phyloP scores from a whole-genome alignment of 305 asterid genomes.

The Solanum chacoense region DNA sequence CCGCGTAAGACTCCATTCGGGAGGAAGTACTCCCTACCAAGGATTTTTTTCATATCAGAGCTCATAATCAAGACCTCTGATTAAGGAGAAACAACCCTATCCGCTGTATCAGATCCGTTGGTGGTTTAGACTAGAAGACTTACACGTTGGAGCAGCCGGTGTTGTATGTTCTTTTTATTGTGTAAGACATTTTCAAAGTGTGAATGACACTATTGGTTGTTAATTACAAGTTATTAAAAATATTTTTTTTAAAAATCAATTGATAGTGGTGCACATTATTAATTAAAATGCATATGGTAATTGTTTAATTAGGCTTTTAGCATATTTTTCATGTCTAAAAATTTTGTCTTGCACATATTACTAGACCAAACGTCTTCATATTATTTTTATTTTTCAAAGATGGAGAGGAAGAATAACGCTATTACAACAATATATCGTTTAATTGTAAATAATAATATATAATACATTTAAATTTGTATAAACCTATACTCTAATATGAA shows the following conservation, averaged over 20 bases:
- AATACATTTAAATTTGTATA: no score
- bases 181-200: background rate
- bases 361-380: background rate
- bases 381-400: background rate
- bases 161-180: background rate
- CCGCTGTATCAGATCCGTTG: fast-evolving
- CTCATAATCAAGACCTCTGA: fast-evolving
- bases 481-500: background rate
- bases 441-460: no score
- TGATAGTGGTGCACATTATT: background rate
- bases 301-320: background rate
- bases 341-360: background rate
- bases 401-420: no score
- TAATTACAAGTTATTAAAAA: background rate
- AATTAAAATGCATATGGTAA: background rate
- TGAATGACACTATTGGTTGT: background rate
- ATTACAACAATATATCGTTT: background rate
- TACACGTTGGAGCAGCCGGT: background rate
- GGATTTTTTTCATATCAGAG: no score
- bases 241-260: background rate
- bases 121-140: background rate
- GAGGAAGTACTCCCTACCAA: no score
- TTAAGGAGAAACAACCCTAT: no score
- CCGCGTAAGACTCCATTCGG: fast-evolving
- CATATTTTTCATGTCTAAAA: background rate